A percentile compares a stretch with the other conserved stretches of the same genome.
phyloP scores from a whole-genome alignment of 176 grass and related monocot species.

The Ampelocalamus luodianensis region DNA sequence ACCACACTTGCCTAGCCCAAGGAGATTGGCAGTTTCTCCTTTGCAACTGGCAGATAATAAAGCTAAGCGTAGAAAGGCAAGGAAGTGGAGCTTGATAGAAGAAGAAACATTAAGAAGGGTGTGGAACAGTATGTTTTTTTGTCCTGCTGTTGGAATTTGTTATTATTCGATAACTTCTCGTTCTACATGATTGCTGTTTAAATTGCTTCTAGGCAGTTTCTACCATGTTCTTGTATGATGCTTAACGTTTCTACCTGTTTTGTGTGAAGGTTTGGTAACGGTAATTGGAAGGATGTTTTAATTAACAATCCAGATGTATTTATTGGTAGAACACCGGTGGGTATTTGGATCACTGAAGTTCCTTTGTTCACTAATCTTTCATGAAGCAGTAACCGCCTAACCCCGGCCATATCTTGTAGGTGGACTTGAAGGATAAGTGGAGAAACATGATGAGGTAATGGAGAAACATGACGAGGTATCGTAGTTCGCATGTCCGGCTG shows the following conservation, averaged over 20 bases:
- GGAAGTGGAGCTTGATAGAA: slow-evolving; percentile 64
- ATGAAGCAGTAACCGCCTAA: neutral
- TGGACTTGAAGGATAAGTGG: slow-evolving; percentile 93
- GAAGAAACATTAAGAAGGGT: slow-evolving; percentile 75
- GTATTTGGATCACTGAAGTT: slow-evolving; percentile 16
- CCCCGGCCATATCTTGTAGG: slow-evolving; percentile 32
- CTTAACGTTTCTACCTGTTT: neutral
- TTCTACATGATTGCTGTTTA: neutral
- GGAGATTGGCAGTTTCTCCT: slow-evolving; percentile 54
- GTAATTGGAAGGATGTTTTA: slow-evolving; percentile 77
- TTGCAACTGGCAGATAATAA: slow-evolving; percentile 46
- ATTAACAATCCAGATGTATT: slow-evolving; percentile 58
- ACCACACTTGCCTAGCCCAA: slow-evolving; percentile 48
- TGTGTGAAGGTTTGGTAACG: slow-evolving; percentile 57
- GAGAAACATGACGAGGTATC: neutral
- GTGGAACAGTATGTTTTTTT: slow-evolving; percentile 63
- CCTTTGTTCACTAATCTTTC: neutral
- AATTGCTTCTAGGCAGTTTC: neutral
- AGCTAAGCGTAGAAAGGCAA: slow-evolving; percentile 59
- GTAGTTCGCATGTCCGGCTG: neutral
- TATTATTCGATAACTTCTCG: neutral
- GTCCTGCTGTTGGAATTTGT: neutral
- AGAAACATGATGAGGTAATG: slow-evolving; percentile 70
- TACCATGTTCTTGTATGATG: neutral
- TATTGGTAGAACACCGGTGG: slow-evolving; percentile 61